Evolutionary conservation across 306 rosid species (phyloP), one percentile per base, ranked within the genome.

Genomic region (Ceratonia siliqua): DNA sequence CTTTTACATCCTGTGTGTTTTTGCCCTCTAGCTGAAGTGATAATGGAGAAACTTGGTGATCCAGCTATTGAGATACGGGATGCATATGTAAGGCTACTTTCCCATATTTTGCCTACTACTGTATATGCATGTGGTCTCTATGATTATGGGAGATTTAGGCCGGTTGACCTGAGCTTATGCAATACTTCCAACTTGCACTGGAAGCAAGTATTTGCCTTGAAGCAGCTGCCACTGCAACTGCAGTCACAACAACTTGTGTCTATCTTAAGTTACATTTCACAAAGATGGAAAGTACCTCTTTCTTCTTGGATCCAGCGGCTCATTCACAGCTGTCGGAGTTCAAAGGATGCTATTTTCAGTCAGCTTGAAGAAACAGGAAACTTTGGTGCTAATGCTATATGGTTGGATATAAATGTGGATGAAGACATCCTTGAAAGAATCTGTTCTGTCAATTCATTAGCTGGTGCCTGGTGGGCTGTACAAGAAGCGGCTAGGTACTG

Each of bases 401-500:
- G 96, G 97, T 68, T 87, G 78, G 94, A 93, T 75, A 46, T 86
- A 68, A 86, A 85, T 83, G 86, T 91, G 89, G 92, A 91, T 75
- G 96, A 91, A 67, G 89, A 79, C 74, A 70, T 89, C 59, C 93
- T 93, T 79, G 87, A 81, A 82, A 83, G 86, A 63, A 84, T 71
- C 77, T 89, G 94, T 86, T 89, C 88, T 48, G 87, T 89, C 82
- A 93, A 89, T 82, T 85, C 73, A 81, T 75, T 93, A 78, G 98
- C 98, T 76, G 96, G 97, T 82, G 96, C 87, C 54, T 93, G 93
- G 97, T 93, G 98, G 98, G 96, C 96, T 72, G 74, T 93, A 42
- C 96, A 93, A 57, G 98, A 93, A 84, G 94, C 97, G 38, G 96
- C 98, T 68, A 86, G 97, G 82, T 93, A 89, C 63, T 93, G 97